Base-by-base conservation (phyloP, 2,329 filamentous ascomycete genomes). In the Fusarium aywerte region DNA sequence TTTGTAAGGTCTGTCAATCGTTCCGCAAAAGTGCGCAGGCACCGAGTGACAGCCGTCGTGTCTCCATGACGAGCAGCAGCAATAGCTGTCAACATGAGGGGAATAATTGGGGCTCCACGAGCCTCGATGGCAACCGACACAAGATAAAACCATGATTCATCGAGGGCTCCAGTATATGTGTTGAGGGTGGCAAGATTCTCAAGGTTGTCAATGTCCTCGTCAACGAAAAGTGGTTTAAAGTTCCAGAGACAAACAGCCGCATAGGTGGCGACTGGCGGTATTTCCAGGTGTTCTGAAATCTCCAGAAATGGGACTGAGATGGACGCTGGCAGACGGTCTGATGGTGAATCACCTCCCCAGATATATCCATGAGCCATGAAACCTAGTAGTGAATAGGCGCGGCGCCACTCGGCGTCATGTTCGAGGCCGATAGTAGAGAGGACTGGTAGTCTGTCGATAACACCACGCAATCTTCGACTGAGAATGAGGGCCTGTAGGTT, bases 121-220 rank as follows among this genome's bases (percentile, higher is more conserved):
- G 94, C 93, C 80, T 99, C 96, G 67, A 99, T 97, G 65, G 95
- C 96, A 4, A 97, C 92, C 1, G 93, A 97, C 51, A 98, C 89
- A 13, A 99, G 85, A 77, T 98, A 99, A 77, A 99, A 99, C 96
- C 96, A 99, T 65, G 96, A 97, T 80, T 99, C 96, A 76, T 99
- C 96, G 55, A 97, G 83, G 9, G 93, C 94, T 49, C 96, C 96
- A 16, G 96, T 98, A 75, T 97, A 96, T 16, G 96, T 97, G 73
- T 89, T 88, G 62, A 98, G 84, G 3, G 92, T 96, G 38, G 92
- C 89, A 56, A 99, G 85, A 73, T 99, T 98, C 74, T 96, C 90
- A 43, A 98, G 85, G 67, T 89, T 88, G 74, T 96, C 92, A 58
- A 96, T 88, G 33, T 87, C 86, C 77, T 97, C 94, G 65, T 92